phyloP scores from a whole-genome alignment of 1,284 basidiomycete species.

The Malassezia pachydermatis region DNA sequence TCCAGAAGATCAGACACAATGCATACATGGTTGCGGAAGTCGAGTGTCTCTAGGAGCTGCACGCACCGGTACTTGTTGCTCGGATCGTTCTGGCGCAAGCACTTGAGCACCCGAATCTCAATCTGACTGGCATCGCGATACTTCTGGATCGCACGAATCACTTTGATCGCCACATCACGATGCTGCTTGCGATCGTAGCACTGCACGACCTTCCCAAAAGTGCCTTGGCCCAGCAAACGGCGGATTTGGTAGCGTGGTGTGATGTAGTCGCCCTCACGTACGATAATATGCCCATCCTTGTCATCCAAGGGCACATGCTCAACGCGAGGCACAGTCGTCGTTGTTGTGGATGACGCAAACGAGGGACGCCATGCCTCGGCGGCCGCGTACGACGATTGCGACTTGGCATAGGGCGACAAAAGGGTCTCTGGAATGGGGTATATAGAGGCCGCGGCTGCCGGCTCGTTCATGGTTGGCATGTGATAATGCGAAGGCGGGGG shows the following conservation, averaged over 20 bases:
- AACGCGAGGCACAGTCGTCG: not conserved
- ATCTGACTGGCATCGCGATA: constrained; percentile 96
- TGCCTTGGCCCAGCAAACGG: constrained; percentile 84
- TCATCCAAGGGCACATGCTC: constrained; percentile 40
- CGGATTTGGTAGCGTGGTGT: constrained; percentile 58
- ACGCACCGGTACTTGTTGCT: constrained; percentile 91
- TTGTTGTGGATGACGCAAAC: no score
- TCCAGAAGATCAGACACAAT: constrained; percentile 91
- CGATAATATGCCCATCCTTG: constrained; percentile 50
- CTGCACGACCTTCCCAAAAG: constrained; percentile 97
- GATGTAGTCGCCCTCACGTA: constrained; percentile 43
- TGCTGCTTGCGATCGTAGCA: constrained; percentile 63
- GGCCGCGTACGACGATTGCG: not conserved
- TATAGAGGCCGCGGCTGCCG: not conserved
- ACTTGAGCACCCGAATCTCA: constrained; percentile 86
- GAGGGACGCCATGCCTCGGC: not conserved
- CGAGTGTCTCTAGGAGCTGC: constrained; percentile 86
- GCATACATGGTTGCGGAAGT: constrained; percentile 95
- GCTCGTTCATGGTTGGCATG: not conserved
- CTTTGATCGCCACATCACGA: constrained; percentile 87
- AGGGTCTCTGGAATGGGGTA: no score
- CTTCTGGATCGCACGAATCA: constrained; percentile 57
- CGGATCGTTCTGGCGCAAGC: constrained; percentile 81
- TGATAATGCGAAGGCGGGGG: not conserved
- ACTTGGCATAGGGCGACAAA: not conserved